phyloP scores from a whole-genome alignment of 2,329 filamentous ascomycete species.

The Mariannaea elegans region DNA sequence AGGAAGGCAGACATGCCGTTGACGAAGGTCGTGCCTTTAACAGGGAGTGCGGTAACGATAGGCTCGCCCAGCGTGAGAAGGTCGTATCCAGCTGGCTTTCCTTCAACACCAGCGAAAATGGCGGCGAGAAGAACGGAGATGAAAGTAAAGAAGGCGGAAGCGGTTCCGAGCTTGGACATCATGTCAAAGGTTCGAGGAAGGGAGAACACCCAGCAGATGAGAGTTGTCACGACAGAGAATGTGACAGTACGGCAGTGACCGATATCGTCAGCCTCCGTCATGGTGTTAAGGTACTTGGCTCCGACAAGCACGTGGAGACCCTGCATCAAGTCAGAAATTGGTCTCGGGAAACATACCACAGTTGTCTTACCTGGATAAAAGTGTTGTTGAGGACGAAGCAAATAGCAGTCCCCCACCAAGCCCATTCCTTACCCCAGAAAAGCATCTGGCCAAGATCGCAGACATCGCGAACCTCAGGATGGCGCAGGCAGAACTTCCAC shows the following conservation, averaged over 20 bases:
- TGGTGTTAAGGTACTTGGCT: constrained; percentile 89
- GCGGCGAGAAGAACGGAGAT: constrained; percentile 85
- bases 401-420: constrained; percentile 73
- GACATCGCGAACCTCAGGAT: constrained; percentile 91
- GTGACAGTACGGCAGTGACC: constrained; percentile 78
- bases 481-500: constrained; percentile 89
- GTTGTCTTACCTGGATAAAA: constrained; percentile 69
- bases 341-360: not conserved
- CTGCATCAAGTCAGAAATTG: constrained; percentile 21
- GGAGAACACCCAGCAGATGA: constrained; percentile 81
- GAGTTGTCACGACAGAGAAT: constrained; percentile 77
- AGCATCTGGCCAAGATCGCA: constrained; percentile 97
- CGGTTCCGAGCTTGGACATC: constrained; percentile 80
- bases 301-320: constrained; percentile 84
- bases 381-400: constrained; percentile 97
- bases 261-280: constrained; percentile 72
- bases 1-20: constrained; percentile 86
- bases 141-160: constrained; percentile 88
- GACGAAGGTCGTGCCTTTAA: constrained; percentile 80
- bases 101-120: constrained; percentile 81
- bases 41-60: constrained; percentile 73
- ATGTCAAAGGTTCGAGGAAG: constrained; percentile 86
- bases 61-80: constrained; percentile 65
- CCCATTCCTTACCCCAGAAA: constrained; percentile 84
- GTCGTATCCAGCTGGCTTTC: constrained; percentile 74